Percentiles rank a stretch among this genome's conserved stretches.
Conservation (phyloP, 2,329 filamentous ascomycete species). For the Fusarium camptoceras region DNA sequence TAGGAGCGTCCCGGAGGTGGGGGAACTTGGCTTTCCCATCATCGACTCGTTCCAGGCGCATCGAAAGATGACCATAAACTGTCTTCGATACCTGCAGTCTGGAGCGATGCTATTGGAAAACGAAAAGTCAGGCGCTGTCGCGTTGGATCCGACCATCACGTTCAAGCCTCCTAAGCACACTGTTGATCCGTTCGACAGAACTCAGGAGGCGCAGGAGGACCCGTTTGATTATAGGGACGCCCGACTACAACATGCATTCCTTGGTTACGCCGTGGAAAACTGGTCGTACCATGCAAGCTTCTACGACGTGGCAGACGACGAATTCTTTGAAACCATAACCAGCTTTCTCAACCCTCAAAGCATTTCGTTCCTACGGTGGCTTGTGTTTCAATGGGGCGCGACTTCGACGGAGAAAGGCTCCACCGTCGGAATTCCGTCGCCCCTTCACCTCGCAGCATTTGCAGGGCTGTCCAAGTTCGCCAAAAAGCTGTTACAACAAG, state of each 20-base stretch:
- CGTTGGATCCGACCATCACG: not conserved
- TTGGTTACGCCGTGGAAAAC: slow-evolving; percentile 38
- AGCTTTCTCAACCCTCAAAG: slow-evolving; percentile 15
- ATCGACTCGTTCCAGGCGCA: slow-evolving; percentile 35
- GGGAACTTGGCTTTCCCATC: slow-evolving; percentile 22
- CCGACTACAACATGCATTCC: slow-evolving; percentile 35
- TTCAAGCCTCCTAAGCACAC: slow-evolving; percentile 5
- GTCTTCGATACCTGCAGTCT: slow-evolving; percentile 34
- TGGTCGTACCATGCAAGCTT: slow-evolving; percentile 40
- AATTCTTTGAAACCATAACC: slow-evolving; percentile 12
- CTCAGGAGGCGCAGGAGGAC: not conserved
- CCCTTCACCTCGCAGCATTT: slow-evolving; percentile 38
- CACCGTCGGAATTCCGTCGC: slow-evolving; percentile 24
- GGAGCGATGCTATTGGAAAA: slow-evolving; percentile 25
- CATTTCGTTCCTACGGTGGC: slow-evolving; percentile 32
- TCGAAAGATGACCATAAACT: slow-evolving; percentile 31
- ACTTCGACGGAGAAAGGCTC: slow-evolving; percentile 7
- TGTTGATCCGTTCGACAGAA: not conserved
- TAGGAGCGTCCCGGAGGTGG: not conserved
- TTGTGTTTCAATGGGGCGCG: slow-evolving; percentile 30
- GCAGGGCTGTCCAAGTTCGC: slow-evolving; percentile 33
- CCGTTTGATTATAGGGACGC: slow-evolving; percentile 29
- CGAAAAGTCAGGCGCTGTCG: not conserved
- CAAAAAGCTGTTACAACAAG: slow-evolving; percentile 4
- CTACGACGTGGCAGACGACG: slow-evolving; percentile 33